Percentiles rank a stretch among this genome's conserved stretches.
phyloP scores from a whole-genome alignment of 257 asterid species.

The Gardenia jasminoides region DNA sequence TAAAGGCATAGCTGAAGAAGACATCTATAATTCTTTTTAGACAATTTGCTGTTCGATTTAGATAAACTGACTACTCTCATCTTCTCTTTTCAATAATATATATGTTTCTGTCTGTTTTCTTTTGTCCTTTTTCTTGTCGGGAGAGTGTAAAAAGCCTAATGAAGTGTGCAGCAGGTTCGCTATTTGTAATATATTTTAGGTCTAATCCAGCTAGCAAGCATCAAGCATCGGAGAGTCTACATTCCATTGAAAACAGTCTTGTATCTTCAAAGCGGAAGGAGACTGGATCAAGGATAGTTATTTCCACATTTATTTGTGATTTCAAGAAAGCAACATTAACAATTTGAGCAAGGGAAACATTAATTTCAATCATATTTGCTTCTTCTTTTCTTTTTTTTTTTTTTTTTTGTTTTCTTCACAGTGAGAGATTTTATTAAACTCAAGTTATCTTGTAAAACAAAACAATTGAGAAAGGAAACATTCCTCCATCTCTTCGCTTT shows the following conservation, averaged over 20 bases:
- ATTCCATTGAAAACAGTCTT: not conserved
- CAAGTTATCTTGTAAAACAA: no score
- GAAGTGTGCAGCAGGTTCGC: not conserved
- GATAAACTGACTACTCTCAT: not conserved
- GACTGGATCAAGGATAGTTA: not conserved
- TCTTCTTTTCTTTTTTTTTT: no score
- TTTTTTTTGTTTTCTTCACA: no score
- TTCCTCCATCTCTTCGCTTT: no score
- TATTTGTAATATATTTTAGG: not conserved
- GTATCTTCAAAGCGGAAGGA: not conserved
- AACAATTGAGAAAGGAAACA: no score
- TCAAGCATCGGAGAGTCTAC: not conserved
- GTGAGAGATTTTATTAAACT: no score
- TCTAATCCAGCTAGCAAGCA: slow-evolving; percentile 10
- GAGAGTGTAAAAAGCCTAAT: not conserved
- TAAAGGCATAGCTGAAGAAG: slow-evolving; percentile 1
- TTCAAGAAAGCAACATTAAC: no score
- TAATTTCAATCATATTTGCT: no score
- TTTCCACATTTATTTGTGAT: no score
- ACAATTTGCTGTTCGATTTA: not conserved
- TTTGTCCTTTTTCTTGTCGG: not conserved
- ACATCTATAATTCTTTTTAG: not conserved
- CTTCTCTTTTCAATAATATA: not conserved
- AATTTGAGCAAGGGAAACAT: no score
- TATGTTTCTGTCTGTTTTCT: no score